These are phyloP conservation scores for Amaranthus hypochondriacus DNA, from an alignment of 148 eudicot genomes.

Conservation along the genomic window DNA sequence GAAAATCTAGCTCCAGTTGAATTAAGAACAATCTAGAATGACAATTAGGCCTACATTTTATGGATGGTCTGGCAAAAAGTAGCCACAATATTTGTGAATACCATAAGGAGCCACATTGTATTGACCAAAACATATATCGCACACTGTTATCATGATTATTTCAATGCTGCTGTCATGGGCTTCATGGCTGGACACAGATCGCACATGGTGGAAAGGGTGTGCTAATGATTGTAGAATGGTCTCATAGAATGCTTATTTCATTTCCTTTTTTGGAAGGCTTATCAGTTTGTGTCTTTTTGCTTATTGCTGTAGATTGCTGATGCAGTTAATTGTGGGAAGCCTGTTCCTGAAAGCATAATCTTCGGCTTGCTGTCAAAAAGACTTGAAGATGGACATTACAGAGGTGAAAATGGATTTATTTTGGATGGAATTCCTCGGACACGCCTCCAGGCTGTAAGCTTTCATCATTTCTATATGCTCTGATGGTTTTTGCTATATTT, in stretches of 20 bases:
- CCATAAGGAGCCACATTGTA: not conserved
- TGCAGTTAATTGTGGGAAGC: constrained; percentile 68
- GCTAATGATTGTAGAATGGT: not conserved
- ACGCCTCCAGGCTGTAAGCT: constrained; percentile 79
- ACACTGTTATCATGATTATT: not conserved
- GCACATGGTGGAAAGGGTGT: not conserved
- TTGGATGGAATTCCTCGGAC: constrained; percentile 93
- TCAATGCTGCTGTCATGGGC: not conserved
- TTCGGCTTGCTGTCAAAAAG: constrained; percentile 82
- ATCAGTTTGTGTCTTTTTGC: not conserved
- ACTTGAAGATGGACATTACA: constrained; percentile 68
- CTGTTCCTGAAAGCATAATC: constrained; percentile 83
- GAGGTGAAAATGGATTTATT: constrained; percentile 91
- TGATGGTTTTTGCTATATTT: not conserved
- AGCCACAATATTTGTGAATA: not conserved
- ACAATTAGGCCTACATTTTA: not conserved
- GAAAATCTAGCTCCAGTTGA: not conserved
- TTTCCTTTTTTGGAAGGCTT: not conserved
- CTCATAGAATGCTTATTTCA: not conserved
- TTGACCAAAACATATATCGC: not conserved
- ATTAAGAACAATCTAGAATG: not conserved
- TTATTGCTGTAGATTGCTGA: constrained; percentile 48
- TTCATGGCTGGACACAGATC: not conserved
- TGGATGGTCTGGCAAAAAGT: not conserved
- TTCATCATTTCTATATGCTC: not conserved